These are phyloP conservation scores for Candida labiduridarum DNA, from an alignment of 1,139 yeast species.

Conservation along the genomic window DNA sequence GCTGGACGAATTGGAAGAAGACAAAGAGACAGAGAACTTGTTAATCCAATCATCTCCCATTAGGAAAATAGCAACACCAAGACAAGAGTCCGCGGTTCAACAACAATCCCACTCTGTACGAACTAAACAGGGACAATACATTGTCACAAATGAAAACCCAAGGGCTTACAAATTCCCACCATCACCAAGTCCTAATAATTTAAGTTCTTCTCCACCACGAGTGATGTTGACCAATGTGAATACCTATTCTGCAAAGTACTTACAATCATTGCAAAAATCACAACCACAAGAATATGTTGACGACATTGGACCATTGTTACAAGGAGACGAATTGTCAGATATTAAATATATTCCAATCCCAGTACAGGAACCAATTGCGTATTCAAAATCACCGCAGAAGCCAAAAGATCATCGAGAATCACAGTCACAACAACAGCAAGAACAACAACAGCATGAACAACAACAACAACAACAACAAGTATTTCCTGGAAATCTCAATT, in stretches of 20 bases:
- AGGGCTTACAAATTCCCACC: conserved; percentile 55
- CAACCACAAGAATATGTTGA: conserved; percentile 34
- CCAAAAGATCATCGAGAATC: neutral
- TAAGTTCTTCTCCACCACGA: conserved; percentile 34
- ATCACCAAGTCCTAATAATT: conserved; percentile 44
- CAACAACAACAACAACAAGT: conserved; percentile 10
- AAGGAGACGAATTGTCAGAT: conserved; percentile 8
- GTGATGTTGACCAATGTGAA: conserved; percentile 22
- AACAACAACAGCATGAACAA: conserved; percentile 11
- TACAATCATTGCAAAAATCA: conserved; percentile 38
- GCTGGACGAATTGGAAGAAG: conserved; percentile 31
- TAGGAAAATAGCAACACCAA: conserved; percentile 12
- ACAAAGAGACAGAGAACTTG: conserved; percentile 7
- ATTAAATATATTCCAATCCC: conserved; percentile 46
- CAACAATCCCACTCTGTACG: conserved; percentile 9
- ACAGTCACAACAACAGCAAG: conserved; percentile 11
- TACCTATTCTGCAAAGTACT: conserved; percentile 44
- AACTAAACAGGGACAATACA: conserved; percentile 32
- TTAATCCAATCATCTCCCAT: conserved; percentile 15
- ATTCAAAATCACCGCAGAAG: conserved; percentile 6
- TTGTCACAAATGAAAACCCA: conserved; percentile 42
- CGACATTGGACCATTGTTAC: conserved; percentile 43
- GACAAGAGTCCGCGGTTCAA: conserved; percentile 2
- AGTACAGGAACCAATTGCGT: conserved; percentile 35
- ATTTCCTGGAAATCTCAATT: conserved; percentile 10